Base-by-base conservation (phyloP, 225 moss, liverwort and hornwort genomes). In the Marchantia paleacea region DNA sequence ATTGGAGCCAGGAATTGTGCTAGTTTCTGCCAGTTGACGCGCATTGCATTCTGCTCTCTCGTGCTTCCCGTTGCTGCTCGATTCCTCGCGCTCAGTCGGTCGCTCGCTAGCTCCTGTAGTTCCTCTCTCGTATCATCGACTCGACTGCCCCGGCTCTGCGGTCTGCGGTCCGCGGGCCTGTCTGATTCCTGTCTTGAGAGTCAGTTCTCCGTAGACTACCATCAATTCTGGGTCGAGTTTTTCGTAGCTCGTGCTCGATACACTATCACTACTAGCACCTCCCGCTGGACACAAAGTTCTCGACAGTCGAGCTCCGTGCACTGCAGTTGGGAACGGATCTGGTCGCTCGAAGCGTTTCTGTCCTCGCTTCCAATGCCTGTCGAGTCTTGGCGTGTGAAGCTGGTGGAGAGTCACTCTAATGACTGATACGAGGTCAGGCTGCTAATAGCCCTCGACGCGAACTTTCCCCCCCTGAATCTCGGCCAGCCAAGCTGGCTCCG, bases 301-400 rank as follows among this genome's bases (percentile, higher is more conserved):
- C n/a, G 47, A 13, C 39, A 48, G 39, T 18, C 24, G 8, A 5
- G n/a, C 51, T 51, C 0, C 12, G 11, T n/a, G 50, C 51, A 20
- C 18, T 47, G 39, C 10, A 66, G 29, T 10, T 69, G 39, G 47
- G 13, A 19, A 22, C 10, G 72, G 72, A 72, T 72, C 72, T 72
- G 48, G 70, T 49, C 8, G 19, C 16, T 22, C 47, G 48, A 49
- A 49, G 12, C 20, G 20, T 22, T 70, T 20, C 11, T 5, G 39
- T 16, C 49, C 31, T 70, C 14, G 11, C 29, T 66, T 29, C 48
- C 20, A 22, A 70, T 70, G 70, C 70, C 47, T 20, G 16, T 48
- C 48, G 70, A 70, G 70, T 49, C 70, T n/a, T 51, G 72, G 72
- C 70, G 51, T 20, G 22, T 72, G n/a, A 7, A 72, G 10, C 52